phyloP scores from a whole-genome alignment of 495 filamentous ascomycete genomes.

The Penicillium verhagenii region DNA sequence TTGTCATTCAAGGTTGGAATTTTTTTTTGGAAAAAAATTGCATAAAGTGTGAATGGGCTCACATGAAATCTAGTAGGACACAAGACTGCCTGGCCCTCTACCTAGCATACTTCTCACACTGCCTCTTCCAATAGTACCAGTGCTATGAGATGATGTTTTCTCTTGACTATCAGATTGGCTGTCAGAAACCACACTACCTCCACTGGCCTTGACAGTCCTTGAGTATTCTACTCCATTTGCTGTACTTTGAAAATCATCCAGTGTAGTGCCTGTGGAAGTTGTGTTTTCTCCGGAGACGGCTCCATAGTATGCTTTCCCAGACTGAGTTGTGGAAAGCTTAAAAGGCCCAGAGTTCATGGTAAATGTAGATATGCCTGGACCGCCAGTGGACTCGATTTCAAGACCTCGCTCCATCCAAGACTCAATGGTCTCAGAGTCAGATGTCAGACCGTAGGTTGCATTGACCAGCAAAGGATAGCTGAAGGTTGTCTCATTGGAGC shows the following conservation, averaged over 20 bases:
- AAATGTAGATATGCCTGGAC: conserved; percentile 56
- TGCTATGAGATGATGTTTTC: neutral
- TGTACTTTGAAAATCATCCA: conserved; percentile 23
- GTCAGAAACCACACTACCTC: conserved; percentile 45
- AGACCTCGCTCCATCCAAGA: conserved; percentile 61
- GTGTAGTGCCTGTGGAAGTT: conserved; percentile 30
- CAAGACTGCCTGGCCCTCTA: conserved; percentile 14
- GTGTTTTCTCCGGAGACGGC: conserved; percentile 22
- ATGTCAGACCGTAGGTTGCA: conserved; percentile 44
- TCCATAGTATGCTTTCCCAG: conserved; percentile 27
- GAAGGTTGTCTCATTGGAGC: conserved; percentile 46
- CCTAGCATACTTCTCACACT: conserved; percentile 22
- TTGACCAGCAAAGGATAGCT: conserved; percentile 64
- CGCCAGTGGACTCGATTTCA: conserved; percentile 37
- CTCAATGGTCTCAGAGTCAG: conserved; percentile 58
- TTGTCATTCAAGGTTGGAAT: too few species aligned
- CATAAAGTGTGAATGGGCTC: too few species aligned
- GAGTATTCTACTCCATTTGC: conserved; percentile 41
- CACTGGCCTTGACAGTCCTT: conserved; percentile 51
- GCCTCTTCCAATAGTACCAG: conserved; percentile 9
- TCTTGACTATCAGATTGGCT: conserved; percentile 8
- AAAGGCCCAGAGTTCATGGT: conserved; percentile 32
- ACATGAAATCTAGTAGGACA: neutral
- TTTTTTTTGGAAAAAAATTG: neutral
- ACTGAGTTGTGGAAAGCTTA: conserved; percentile 28